These are phyloP conservation scores for Nakataea oryzae DNA, from an alignment of 2,329 filamentous ascomycete genomes.

Conservation along the genomic window DNA sequence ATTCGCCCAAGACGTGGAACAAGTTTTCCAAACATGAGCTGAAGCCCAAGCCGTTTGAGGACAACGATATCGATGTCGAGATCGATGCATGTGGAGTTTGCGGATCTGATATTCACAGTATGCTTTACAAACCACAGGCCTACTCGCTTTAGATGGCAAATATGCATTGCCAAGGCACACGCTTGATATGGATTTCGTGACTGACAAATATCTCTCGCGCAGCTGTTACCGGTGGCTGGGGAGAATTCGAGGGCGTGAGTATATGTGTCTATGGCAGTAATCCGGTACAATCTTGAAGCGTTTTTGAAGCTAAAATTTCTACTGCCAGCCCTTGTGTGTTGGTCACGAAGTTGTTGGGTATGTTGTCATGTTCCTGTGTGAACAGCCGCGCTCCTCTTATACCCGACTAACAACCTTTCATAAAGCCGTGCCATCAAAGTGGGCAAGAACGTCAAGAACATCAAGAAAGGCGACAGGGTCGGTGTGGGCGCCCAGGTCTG, in stretches of 20 bases:
- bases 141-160: no score
- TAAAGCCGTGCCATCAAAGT: constrained; percentile 31
- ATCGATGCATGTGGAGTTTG: constrained; percentile 58
- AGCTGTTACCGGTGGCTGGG: constrained; percentile 43
- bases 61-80: constrained; percentile 61
- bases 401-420: constrained; percentile 12
- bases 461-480: constrained; percentile 53
- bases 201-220: background rate
- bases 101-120: constrained; percentile 47
- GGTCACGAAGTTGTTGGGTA: constrained; percentile 35
- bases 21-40: constrained; percentile 21
- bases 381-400: background rate
- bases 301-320: background rate
- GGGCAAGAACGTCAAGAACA: constrained; percentile 26
- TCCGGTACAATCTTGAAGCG: background rate
- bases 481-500: constrained; percentile 52
- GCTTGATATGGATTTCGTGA: background rate
- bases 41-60: constrained; percentile 39
- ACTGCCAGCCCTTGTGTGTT: constrained; percentile 32
- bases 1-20: constrained; percentile 30
- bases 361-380: no score
- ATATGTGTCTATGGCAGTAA: background rate
- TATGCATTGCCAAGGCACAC: background rate
- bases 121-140: no score
- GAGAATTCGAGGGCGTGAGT: constrained; percentile 21